phyloP scores from a whole-genome alignment of 2,329 filamentous ascomycete genomes.

The Cercospora sp. region DNA sequence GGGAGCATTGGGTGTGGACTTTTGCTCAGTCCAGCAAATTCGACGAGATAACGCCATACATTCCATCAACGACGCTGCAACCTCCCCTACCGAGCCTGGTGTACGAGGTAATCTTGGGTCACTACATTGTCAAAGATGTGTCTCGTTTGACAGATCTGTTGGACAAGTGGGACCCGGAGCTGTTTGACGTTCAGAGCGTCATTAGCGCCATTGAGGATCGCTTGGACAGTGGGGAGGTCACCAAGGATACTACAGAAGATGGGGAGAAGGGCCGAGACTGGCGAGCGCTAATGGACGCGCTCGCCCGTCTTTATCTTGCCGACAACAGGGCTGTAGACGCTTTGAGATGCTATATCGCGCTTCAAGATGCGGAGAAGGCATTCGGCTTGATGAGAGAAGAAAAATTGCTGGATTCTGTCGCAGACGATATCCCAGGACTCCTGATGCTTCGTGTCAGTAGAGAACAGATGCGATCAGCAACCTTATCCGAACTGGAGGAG shows the following conservation, averaged over 20 bases:
- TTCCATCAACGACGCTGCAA: conserved; percentile 74
- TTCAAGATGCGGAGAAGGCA: conserved; percentile 88
- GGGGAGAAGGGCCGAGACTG: conserved; percentile 73
- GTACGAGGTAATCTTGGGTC: conserved; percentile 84
- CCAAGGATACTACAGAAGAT: conserved; percentile 73
- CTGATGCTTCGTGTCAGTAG: conserved; percentile 81
- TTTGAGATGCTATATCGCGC: conserved; percentile 80
- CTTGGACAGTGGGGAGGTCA: conserved; percentile 72
- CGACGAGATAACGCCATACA: conserved; percentile 82
- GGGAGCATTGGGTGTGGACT: conserved; percentile 95
- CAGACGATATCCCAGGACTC: conserved; percentile 86
- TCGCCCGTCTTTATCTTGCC: conserved; percentile 82
- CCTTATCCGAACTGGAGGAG: conserved; percentile 71
- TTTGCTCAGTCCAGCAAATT: conserved; percentile 85
- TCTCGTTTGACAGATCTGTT: conserved; percentile 74
- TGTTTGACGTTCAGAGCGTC: conserved; percentile 78
- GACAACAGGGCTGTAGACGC: conserved; percentile 81
- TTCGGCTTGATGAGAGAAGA: conserved; percentile 84
- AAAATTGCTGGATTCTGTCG: conserved; percentile 84
- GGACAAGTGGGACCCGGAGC: conserved; percentile 77
- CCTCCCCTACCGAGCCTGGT: conserved; percentile 78
- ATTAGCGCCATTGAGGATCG: conserved; percentile 79
- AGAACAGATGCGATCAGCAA: conserved; percentile 65
- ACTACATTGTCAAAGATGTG: conserved; percentile 82
- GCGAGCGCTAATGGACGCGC: conserved; percentile 81